Evolutionary conservation across 257 asterid species (phyloP).

Genomic region (Nicotiana tabacum): DNA sequence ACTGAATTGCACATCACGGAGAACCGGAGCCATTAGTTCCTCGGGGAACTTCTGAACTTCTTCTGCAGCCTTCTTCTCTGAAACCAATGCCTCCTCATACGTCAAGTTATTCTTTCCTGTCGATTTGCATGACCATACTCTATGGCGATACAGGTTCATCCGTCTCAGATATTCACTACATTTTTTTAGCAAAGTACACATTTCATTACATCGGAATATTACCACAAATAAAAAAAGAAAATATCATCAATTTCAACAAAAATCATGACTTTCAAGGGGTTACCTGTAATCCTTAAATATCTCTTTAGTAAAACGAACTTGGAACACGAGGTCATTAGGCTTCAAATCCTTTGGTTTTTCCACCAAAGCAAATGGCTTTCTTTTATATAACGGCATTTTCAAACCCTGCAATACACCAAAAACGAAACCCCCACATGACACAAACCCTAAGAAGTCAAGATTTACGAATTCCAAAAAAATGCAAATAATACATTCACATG

Average conservation of each 20-base stretch:
- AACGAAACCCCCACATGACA: background rate
- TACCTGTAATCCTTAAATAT: conserved; percentile 79
- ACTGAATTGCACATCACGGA: conserved; percentile 84
- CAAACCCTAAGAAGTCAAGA: background rate
- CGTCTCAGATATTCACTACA: conserved; percentile 80
- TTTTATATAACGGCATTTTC: conserved; percentile 73
- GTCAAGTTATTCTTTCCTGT: conserved; percentile 82
- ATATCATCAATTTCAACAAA: background rate
- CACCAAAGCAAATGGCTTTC: conserved; percentile 57
- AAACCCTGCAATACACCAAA: conserved; percentile 20
- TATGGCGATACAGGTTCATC: conserved; percentile 61
- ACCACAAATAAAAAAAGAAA: background rate
- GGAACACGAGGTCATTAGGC: conserved; percentile 71
- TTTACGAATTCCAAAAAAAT: background rate
- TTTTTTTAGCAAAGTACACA: background rate
- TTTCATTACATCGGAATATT: background rate
- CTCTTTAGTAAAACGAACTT: conserved; percentile 79
- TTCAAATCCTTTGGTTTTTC: conserved; percentile 73
- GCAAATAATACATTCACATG: background rate
- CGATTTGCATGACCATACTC: conserved; percentile 86
- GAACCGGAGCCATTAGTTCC: conserved; percentile 54
- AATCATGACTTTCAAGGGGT: background rate
- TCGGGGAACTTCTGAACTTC: conserved; percentile 60
- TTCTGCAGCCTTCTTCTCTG: conserved; percentile 63
- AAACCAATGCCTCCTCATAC: conserved; percentile 86